Conservation (phyloP, 768 basidiomycete genomes). For the Boletus reticuloceps region DNA sequence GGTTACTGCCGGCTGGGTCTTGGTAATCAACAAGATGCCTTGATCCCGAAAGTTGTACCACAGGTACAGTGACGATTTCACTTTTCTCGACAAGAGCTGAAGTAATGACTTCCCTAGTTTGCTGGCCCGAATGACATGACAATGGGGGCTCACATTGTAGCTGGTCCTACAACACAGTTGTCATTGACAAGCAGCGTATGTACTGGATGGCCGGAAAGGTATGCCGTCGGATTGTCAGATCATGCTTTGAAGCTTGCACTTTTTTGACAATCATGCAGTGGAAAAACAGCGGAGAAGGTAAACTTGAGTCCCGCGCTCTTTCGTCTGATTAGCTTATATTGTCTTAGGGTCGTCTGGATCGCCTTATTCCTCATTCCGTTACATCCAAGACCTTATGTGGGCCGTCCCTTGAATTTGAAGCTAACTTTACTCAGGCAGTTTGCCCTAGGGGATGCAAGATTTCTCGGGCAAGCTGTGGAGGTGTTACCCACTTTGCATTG, state of each 20-base stretch:
- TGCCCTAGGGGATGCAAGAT: slow-evolving; percentile 74
- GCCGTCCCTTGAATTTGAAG: slow-evolving; percentile 15
- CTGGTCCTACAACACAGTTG: slow-evolving; percentile 81
- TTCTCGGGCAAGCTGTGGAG: slow-evolving; percentile 66
- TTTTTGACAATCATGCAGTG: slow-evolving; percentile 49
- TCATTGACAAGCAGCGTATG: slow-evolving; percentile 83
- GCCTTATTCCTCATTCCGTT: slow-evolving; percentile 84
- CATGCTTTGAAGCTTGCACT: neutral
- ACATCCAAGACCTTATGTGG: slow-evolving; percentile 83
- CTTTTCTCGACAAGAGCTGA: neutral
- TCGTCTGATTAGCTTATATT: slow-evolving; percentile 3
- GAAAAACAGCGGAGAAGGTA: slow-evolving; percentile 94
- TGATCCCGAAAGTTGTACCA: slow-evolving; percentile 81
- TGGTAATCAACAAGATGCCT: slow-evolving; percentile 77
- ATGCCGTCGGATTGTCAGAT: slow-evolving; percentile 8
- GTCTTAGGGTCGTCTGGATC: slow-evolving; percentile 82
- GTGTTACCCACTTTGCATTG: slow-evolving; percentile 85
- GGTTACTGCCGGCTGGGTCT: slow-evolving; percentile 91
- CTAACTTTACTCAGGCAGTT: neutral
- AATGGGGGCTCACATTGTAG: slow-evolving; percentile 60
- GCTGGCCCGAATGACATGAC: slow-evolving; percentile 64
- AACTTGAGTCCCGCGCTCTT: neutral
- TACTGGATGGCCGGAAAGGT: slow-evolving; percentile 86
- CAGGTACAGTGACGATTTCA: slow-evolving; percentile 44
- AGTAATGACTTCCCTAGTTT: slow-evolving; percentile 47